These are phyloP conservation scores for Pseudocercospora cruenta DNA, from an alignment of 2,329 filamentous ascomycete species.

Conservation along the genomic window DNA sequence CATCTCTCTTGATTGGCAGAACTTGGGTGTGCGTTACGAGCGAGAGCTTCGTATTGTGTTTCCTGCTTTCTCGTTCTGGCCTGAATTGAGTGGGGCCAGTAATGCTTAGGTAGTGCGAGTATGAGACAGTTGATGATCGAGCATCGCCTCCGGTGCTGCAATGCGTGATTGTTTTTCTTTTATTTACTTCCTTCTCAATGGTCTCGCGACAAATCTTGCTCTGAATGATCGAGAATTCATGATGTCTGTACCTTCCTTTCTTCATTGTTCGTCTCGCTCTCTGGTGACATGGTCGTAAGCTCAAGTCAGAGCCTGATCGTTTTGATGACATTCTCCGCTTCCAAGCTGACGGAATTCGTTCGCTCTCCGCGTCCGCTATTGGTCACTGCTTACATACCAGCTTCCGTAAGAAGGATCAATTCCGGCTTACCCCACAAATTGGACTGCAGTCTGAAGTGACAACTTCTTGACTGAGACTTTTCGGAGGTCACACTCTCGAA, in stretches of 20 bases:
- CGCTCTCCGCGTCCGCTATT: background rate
- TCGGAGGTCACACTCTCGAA: background rate
- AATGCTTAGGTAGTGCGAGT: background rate
- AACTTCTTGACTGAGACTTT: background rate
- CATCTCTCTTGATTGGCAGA: background rate
- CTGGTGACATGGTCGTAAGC: background rate
- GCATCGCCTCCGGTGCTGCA: no score
- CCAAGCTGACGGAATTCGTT: background rate
- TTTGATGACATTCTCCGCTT: background rate
- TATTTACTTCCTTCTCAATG: background rate
- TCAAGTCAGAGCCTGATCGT: background rate
- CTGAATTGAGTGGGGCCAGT: background rate
- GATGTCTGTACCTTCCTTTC: no score
- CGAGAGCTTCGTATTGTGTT: background rate
- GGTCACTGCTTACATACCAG: background rate
- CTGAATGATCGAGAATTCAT: no score
- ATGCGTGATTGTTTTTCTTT: background rate
- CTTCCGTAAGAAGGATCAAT: background rate
- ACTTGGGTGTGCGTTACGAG: background rate
- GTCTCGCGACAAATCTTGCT: background rate
- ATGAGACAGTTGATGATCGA: background rate
- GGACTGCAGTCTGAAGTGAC: background rate
- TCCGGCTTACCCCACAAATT: background rate
- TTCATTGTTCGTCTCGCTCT: background rate
- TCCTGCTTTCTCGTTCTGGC: background rate